Percentiles rank a stretch among this genome's conserved stretches.
phyloP scores from a whole-genome alignment of 2,329 filamentous ascomycete species.

The Fusarium ambrosium region DNA sequence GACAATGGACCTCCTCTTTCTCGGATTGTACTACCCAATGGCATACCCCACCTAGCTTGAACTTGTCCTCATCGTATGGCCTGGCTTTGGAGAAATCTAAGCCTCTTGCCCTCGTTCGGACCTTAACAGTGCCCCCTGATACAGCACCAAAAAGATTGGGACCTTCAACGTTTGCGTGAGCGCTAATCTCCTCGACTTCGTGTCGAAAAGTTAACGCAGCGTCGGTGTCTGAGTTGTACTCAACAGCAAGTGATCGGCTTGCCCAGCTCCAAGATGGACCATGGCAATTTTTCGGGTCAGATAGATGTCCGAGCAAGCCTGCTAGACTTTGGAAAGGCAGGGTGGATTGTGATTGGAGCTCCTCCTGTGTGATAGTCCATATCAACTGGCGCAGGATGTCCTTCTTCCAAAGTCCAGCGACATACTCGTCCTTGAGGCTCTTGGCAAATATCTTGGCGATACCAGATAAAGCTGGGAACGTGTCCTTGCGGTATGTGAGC shows the following conservation, averaged over 20 bases:
- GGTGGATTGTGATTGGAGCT: neutral
- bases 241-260: neutral
- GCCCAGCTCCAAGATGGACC: constrained; percentile 2
- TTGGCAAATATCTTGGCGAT: neutral
- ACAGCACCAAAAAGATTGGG: neutral
- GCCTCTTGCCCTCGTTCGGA: neutral
- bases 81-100: neutral
- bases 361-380: neutral
- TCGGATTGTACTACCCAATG: neutral
- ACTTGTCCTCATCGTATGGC: neutral
- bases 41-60: neutral
- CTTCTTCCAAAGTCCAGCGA: neutral
- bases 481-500: neutral
- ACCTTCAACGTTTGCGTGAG: neutral
- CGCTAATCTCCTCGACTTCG: neutral
- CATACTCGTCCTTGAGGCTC: neutral
- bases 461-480: neutral
- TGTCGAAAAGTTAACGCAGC: neutral
- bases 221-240: neutral
- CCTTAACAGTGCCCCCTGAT: neutral
- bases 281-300: neutral
- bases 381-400: neutral
- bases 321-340: neutral
- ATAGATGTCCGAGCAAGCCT: neutral
- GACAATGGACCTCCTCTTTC: neutral